Evolutionary conservation across 2,329 filamentous ascomycete species (phyloP).

Genomic region (Knufia fluminis): DNA sequence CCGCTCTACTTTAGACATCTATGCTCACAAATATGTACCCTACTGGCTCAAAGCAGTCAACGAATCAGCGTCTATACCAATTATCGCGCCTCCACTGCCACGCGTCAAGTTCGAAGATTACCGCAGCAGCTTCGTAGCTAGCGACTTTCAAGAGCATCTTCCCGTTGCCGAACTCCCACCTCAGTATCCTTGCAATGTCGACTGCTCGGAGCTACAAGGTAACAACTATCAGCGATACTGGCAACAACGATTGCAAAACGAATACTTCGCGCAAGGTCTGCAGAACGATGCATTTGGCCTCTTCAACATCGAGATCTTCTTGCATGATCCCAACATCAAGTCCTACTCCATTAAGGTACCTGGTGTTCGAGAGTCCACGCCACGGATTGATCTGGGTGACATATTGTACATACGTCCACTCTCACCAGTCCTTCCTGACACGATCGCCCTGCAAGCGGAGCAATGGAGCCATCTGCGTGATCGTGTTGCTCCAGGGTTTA

Average conservation of each 20-base stretch:
- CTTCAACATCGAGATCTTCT: conserved; percentile 17
- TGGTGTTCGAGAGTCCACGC: conserved; percentile 23
- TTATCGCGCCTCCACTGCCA: conserved; percentile 12
- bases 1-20: conserved; percentile 17
- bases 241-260: conserved; percentile 22
- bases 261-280: conserved; percentile 18
- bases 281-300: conserved; percentile 18
- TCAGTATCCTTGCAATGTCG: conserved; percentile 11
- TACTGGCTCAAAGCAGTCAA: conserved; percentile 22
- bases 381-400: conserved; percentile 23
- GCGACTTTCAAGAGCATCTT: conserved; percentile 15
- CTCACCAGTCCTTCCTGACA: conserved; percentile 15
- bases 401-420: conserved; percentile 23
- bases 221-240: conserved; percentile 21
- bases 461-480: conserved; percentile 14
- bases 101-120: conserved; percentile 22
- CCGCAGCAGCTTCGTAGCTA: conserved; percentile 18
- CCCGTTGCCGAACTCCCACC: conserved; percentile 12
- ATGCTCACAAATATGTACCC: conserved; percentile 22
- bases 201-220: conserved; percentile 10
- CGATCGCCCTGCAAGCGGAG: background rate
- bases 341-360: conserved; percentile 23
- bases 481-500: conserved; percentile 22
- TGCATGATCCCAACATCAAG: conserved; percentile 9
- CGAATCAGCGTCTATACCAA: conserved; percentile 20